Evolutionary conservation across 1,284 basidiomycete species (phyloP).

Genomic region (Leccinum pseudoinsigne): DNA sequence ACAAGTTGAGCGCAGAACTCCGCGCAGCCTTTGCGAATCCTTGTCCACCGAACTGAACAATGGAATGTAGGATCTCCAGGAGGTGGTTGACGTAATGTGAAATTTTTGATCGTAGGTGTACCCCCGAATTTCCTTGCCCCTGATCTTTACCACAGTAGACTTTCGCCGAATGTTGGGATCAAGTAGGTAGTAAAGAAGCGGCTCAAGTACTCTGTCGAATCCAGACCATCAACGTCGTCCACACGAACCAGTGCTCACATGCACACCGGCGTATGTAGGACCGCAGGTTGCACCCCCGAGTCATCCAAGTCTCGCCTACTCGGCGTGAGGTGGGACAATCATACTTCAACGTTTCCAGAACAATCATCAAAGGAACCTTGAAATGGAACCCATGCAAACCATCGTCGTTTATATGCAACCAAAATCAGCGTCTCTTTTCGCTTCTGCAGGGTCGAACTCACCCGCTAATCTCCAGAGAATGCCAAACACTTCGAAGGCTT

Average conservation of each 20-base stretch:
- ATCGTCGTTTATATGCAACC: constrained; percentile 71
- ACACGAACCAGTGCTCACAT: constrained; percentile 1
- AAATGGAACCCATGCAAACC: constrained; percentile 79
- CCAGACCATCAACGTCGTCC: constrained; percentile 7
- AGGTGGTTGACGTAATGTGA: constrained; percentile 68
- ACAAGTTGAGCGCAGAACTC: constrained; percentile 21
- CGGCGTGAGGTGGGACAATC: constrained; percentile 74
- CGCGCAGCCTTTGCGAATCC: constrained; percentile 76
- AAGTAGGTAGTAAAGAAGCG: constrained; percentile 75
- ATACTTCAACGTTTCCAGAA: constrained; percentile 81
- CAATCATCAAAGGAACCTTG: constrained; percentile 83
- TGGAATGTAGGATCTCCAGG: constrained; percentile 71
- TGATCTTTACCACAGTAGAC: constrained; percentile 51
- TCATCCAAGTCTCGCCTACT: constrained; percentile 93
- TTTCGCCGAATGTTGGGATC: constrained; percentile 64
- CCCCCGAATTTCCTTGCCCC: constrained; percentile 64
- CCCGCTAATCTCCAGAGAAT: constrained; percentile 91
- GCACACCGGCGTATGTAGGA: constrained; percentile 78
- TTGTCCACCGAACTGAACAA: constrained; percentile 87
- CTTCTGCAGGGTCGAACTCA: constrained; percentile 35
- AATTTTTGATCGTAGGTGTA: constrained; percentile 74
- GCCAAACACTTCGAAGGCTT: constrained; percentile 86
- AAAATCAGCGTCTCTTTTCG: constrained; percentile 7
- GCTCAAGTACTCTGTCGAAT: constrained; percentile 74
- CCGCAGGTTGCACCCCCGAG: constrained; percentile 70